Evolutionary conservation across 2,329 filamentous ascomycete species (phyloP), one percentile per base, ranked within the genome.

Genomic region (Colletotrichum tofieldiae): DNA sequence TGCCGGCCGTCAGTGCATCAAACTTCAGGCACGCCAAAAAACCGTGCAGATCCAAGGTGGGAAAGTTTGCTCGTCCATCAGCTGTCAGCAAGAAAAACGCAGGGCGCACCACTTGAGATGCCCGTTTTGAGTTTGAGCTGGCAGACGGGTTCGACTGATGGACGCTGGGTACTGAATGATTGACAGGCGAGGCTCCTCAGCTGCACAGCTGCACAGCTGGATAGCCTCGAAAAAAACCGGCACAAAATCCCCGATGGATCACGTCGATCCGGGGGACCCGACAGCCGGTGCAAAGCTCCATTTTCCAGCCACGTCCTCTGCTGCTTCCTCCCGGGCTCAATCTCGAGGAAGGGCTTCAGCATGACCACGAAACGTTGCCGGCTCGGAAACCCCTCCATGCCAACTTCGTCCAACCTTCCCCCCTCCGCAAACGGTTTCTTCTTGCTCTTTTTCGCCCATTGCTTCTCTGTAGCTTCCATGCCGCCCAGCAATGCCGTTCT

Each of bases 1-100:
- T 51, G 8, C 58, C 12, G 26, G 29, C 32, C 59, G 32, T 62
- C 59, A 62, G 59, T 62, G 59, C 59, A 49, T 49, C 59, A 18
- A 23, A 26, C 26, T 61, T 23, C n/a, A 51, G 45, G 59, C 29
- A 35, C 45, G 11, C 11, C 18, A 37, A 18, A 35, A 26, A 26
- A 26, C 54, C 37, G 26, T 35, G 32, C 54, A 39, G 54, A 56
- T 56, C 35, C 20, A n/a, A 26, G 29, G 29, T 39, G 37, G 26
- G 29, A 61, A 37, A 49, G 59, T 61, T 37, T 61, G 59, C 43
- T 37, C 59, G 20, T 49, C 29, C 37, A 35, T 37, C 58, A 35
- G 39, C 58, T 47, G 58, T 37, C 58, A 37, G 16, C 5, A 16
- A 26, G 23, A 49, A 61, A n/a, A 32, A 52, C 26, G 16, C 49